Conservation (phyloP, 768 basidiomycete genomes). For the Mycena vitilis region DNA sequence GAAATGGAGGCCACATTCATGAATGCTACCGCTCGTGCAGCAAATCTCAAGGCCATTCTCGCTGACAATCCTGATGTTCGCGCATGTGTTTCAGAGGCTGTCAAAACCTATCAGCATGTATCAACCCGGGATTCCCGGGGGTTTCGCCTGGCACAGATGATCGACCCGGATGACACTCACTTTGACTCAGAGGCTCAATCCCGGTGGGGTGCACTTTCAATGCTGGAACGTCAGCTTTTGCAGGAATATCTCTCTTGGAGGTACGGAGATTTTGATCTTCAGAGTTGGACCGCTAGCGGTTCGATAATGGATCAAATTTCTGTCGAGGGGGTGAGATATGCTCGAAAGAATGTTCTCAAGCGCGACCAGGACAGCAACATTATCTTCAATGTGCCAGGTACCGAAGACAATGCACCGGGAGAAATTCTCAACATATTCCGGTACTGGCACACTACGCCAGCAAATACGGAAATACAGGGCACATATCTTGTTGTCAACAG, state of each 20-base stretch:
- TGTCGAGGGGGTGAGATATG: slow-evolving; percentile 9
- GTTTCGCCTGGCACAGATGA: slow-evolving; percentile 13
- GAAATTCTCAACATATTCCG: slow-evolving; percentile 6
- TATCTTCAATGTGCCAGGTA: neutral
- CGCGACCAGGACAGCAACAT: slow-evolving; percentile 17
- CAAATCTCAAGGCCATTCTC: slow-evolving; percentile 29
- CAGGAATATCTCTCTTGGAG: neutral
- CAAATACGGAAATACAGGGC: neutral
- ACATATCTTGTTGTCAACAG: neutral
- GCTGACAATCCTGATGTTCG: slow-evolving; percentile 12
- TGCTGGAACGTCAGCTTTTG: slow-evolving; percentile 1
- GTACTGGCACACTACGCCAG: neutral
- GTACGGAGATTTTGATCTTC: neutral
- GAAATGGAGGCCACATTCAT: slow-evolving; percentile 33
- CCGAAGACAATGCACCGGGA: neutral
- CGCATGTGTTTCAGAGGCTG: slow-evolving; percentile 3
- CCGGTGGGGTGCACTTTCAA: slow-evolving; percentile 8
- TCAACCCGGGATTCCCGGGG: slow-evolving; percentile 5
- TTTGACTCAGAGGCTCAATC: slow-evolving; percentile 6
- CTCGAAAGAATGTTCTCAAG: neutral
- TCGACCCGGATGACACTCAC: slow-evolving; percentile 5
- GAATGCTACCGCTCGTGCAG: slow-evolving; percentile 16
- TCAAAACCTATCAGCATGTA: neutral
- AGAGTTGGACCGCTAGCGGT: slow-evolving; percentile 7
- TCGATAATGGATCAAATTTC: slow-evolving; percentile 16